These are phyloP conservation scores for Dalbergia oliveri DNA, from an alignment of 306 rosid genomes.

Conservation along the genomic window DNA sequence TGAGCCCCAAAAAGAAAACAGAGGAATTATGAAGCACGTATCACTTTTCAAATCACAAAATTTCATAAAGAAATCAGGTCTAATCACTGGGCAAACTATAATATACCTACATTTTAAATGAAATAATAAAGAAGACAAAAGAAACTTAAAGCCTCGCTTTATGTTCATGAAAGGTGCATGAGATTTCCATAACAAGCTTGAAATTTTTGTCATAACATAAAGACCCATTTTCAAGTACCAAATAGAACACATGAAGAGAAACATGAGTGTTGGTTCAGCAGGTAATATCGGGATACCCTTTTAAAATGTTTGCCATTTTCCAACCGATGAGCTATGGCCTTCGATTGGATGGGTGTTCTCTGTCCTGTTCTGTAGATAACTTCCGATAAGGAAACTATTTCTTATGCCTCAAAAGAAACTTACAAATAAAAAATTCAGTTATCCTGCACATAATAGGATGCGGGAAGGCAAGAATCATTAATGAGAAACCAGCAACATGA, in stretches of 20 bases:
- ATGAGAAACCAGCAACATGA: background rate
- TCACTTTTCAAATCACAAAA: background rate
- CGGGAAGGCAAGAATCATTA: background rate
- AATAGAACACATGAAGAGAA: too few relatives aligned
- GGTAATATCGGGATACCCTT: too few relatives aligned
- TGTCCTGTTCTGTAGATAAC: background rate
- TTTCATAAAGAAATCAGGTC: background rate
- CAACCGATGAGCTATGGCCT: conserved; percentile 7
- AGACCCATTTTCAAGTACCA: too few relatives aligned
- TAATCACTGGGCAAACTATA: background rate
- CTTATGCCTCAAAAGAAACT: background rate
- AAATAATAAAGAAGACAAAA: background rate
- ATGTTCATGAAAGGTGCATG: too few relatives aligned
- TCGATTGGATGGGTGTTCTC: background rate
- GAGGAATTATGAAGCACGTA: background rate
- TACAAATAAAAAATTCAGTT: background rate
- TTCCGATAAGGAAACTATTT: background rate
- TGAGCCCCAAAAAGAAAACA: background rate
- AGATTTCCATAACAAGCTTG: too few relatives aligned
- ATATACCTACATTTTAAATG: background rate
- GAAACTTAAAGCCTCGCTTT: background rate
- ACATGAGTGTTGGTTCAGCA: too few relatives aligned
- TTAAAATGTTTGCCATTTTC: too few relatives aligned
- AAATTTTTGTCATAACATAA: too few relatives aligned
- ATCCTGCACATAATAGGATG: background rate